Conservation (phyloP, 2,329 filamentous ascomycete genomes). For the Penicillium hesseltinei region DNA sequence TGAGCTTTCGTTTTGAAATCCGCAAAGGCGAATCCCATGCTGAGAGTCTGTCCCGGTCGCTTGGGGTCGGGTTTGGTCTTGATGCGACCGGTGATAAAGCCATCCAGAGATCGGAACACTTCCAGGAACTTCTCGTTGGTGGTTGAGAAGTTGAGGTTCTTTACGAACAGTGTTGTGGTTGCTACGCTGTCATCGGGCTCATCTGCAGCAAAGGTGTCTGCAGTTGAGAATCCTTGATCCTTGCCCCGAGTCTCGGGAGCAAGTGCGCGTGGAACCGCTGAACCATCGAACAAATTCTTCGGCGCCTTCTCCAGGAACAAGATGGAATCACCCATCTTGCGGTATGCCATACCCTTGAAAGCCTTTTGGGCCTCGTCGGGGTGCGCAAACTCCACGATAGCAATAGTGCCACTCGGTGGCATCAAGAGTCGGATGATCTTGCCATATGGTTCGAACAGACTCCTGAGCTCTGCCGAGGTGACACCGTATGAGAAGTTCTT, state of each 20-base stretch:
- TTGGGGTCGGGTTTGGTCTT: slow-evolving; percentile 95
- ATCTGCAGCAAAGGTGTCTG: slow-evolving; percentile 44
- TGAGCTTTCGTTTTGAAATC: slow-evolving; percentile 78
- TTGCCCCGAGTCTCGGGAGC: slow-evolving; percentile 32
- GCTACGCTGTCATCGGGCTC: slow-evolving; percentile 47
- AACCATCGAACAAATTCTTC: slow-evolving; percentile 66
- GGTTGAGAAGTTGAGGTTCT: slow-evolving; percentile 90
- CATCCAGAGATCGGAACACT: slow-evolving; percentile 75
- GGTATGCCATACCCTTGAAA: slow-evolving; percentile 81
- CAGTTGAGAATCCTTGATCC: slow-evolving; percentile 43
- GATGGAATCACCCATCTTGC: slow-evolving; percentile 85
- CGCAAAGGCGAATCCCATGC: slow-evolving; percentile 96
- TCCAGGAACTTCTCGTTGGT: slow-evolving; percentile 73
- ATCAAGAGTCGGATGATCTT: slow-evolving; percentile 79
- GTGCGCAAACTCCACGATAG: slow-evolving; percentile 84
- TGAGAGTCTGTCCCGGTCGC: slow-evolving; percentile 79
- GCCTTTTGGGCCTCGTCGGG: slow-evolving; percentile 77
- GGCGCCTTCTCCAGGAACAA: slow-evolving; percentile 93
- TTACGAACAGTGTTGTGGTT: slow-evolving; percentile 83
- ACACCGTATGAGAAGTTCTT: slow-evolving; percentile 93
- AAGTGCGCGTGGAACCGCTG: slow-evolving; percentile 33
- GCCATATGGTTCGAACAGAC: slow-evolving; percentile 82
- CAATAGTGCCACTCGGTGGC: slow-evolving; percentile 89
- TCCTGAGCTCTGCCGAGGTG: slow-evolving; percentile 72
- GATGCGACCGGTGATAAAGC: slow-evolving; percentile 83